phyloP scores from a whole-genome alignment of 495 filamentous ascomycete genomes.

The Aspergillus steynii region DNA sequence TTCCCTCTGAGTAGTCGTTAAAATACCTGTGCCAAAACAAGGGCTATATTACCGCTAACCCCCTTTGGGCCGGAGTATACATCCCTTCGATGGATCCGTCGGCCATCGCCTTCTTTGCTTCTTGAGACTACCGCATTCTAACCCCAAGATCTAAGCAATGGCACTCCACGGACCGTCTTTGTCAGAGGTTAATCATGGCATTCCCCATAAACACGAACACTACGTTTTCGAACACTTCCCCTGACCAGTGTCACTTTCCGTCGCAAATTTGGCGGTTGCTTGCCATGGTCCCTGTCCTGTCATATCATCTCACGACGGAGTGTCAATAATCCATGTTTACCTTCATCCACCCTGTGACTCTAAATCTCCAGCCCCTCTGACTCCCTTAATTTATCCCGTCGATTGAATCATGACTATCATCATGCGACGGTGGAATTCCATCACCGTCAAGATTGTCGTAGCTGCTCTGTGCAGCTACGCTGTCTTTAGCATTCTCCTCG shows the following conservation, averaged over 20 bases:
- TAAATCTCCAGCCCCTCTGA: neutral
- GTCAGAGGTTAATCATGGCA: neutral
- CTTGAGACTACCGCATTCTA: too few species aligned
- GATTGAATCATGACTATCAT: constrained; percentile 1
- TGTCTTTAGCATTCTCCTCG: constrained; percentile 10
- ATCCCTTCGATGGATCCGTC: neutral
- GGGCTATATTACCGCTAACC: neutral
- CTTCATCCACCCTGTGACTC: neutral
- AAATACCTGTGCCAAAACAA: neutral
- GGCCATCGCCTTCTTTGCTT: too few species aligned
- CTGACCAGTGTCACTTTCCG: neutral
- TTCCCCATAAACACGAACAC: neutral
- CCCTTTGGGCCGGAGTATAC: neutral
- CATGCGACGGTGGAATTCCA: constrained; percentile 16
- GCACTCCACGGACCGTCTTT: neutral
- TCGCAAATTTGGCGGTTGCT: neutral
- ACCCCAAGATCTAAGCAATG: too few species aligned
- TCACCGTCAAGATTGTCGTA: constrained; percentile 12
- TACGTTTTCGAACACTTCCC: neutral
- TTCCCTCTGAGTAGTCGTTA: too few species aligned
- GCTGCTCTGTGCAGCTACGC: constrained; percentile 14
- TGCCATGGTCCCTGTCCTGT: neutral
- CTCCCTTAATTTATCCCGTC: neutral
- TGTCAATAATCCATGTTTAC: neutral
- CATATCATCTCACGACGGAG: neutral